phyloP scores from a whole-genome alignment of 176 grass and related monocot genomes.

The Triticum monococcum region DNA sequence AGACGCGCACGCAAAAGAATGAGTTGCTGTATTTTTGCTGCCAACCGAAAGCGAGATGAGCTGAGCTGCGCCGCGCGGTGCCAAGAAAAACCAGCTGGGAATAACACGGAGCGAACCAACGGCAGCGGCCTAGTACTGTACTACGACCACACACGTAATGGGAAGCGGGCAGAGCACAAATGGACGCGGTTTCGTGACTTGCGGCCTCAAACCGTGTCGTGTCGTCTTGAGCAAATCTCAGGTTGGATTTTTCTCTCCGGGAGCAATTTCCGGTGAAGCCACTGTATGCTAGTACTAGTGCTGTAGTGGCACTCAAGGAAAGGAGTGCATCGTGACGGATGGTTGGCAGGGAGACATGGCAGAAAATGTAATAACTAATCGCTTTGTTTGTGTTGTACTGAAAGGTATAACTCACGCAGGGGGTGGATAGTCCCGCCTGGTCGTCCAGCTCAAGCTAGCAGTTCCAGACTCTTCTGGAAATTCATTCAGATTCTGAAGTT shows the following conservation, averaged over 20 bases:
- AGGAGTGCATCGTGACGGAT: no score
- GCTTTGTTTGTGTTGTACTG: no score
- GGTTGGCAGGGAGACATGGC: no score
- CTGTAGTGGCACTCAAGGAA: no score
- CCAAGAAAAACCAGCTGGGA: constrained; percentile 24
- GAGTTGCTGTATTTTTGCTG: background rate
- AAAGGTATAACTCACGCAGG: no score
- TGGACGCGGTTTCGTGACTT: constrained; percentile 5
- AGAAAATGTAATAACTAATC: no score
- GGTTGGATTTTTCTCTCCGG: background rate
- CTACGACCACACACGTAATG: background rate
- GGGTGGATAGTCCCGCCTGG: no score
- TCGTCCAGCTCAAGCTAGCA: no score
- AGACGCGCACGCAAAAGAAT: background rate
- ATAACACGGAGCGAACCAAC: background rate
- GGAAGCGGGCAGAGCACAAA: background rate
- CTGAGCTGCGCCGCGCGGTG: no score
- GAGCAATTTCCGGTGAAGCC: background rate
- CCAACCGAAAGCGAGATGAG: background rate
- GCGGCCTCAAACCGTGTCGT: background rate
- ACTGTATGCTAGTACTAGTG: no score
- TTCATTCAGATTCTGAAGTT: no score
- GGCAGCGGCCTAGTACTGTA: background rate
- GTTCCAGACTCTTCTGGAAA: no score
- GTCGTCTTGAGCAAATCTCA: background rate